Conservation (phyloP, 352 stramenopile genomes). For the Thalassiosira mediterranea region DNA sequence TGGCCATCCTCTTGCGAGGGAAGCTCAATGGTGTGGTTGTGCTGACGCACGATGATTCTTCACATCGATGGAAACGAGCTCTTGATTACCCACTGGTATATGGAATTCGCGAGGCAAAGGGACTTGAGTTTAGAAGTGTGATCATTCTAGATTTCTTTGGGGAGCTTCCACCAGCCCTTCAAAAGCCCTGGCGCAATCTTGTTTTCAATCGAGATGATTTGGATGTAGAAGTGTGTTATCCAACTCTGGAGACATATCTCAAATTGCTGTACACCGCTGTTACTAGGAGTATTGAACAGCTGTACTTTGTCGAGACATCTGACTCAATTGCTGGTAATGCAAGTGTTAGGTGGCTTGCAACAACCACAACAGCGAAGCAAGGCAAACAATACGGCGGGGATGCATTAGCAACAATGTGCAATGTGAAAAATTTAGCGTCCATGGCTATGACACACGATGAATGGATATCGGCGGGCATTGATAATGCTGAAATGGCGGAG, state of each 20-base stretch:
- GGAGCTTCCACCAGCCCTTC: constrained; percentile 22
- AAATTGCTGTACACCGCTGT: constrained; percentile 80
- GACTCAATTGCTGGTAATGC: constrained; percentile 58
- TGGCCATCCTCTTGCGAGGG: constrained; percentile 33
- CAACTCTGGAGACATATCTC: constrained; percentile 64
- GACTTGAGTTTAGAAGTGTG: constrained; percentile 63
- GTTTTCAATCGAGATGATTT: constrained; percentile 19
- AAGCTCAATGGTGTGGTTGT: constrained; percentile 50
- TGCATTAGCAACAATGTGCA: too few species aligned
- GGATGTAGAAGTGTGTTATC: constrained; percentile 28
- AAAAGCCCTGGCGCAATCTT: constrained; percentile 55
- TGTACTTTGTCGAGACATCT: constrained; percentile 77
- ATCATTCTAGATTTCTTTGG: constrained; percentile 69
- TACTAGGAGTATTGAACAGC: constrained; percentile 65
- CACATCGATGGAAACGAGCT: constrained; percentile 1
- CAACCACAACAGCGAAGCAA: too few species aligned
- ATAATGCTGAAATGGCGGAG: too few species aligned
- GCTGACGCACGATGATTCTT: constrained; percentile 43
- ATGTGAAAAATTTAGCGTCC: too few species aligned
- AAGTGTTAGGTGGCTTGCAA: constrained; percentile 61
- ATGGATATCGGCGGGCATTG: too few species aligned
- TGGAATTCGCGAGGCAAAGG: constrained; percentile 59
- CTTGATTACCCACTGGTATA: constrained; percentile 31
- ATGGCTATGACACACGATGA: too few species aligned
- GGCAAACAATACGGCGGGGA: too few species aligned